Conservation (phyloP, 2,329 filamentous ascomycete species). For the Aureobasidium subglaciale region DNA sequence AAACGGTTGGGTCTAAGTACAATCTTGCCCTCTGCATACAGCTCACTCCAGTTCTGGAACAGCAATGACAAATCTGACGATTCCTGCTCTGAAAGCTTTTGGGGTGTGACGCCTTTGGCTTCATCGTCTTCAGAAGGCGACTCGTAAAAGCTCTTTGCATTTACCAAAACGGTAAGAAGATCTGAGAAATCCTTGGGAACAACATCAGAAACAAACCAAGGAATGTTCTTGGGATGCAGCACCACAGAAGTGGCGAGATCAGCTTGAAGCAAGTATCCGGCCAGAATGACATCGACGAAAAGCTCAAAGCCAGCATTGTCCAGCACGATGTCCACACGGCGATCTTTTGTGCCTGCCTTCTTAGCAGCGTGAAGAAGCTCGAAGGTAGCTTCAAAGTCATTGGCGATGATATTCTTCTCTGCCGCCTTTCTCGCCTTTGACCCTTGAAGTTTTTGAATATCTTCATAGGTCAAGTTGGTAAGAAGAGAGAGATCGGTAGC, state of each 20-base stretch:
- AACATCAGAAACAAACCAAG: constrained; percentile 98
- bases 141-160: constrained; percentile 72
- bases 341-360: constrained; percentile 53
- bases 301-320: constrained; percentile 98
- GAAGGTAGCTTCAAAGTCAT: constrained; percentile 72
- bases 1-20: constrained; percentile 77
- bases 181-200: constrained; percentile 75
- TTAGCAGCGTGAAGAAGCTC: constrained; percentile 59
- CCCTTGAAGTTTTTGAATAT: constrained; percentile 94
- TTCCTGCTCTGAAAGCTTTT: constrained; percentile 61
- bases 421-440: constrained; percentile 76
- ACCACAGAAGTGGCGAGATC: constrained; percentile 81
- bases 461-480: constrained; percentile 84
- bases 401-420: constrained; percentile 86
- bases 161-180: constrained; percentile 72
- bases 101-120: constrained; percentile 47
- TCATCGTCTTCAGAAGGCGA: constrained; percentile 61
- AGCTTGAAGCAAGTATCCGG: constrained; percentile 78
- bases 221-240: constrained; percentile 87
- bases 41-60: constrained; percentile 70
- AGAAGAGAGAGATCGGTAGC: constrained; percentile 89
- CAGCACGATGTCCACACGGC: constrained; percentile 86
- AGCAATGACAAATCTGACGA: constrained; percentile 62
- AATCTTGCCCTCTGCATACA: constrained; percentile 79
- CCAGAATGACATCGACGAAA: constrained; percentile 88